Percentiles rank a stretch among this genome's conserved stretches.
Evolutionary conservation across 495 filamentous ascomycete genomes (phyloP).

Genomic region (Oidiodendron maius): DNA sequence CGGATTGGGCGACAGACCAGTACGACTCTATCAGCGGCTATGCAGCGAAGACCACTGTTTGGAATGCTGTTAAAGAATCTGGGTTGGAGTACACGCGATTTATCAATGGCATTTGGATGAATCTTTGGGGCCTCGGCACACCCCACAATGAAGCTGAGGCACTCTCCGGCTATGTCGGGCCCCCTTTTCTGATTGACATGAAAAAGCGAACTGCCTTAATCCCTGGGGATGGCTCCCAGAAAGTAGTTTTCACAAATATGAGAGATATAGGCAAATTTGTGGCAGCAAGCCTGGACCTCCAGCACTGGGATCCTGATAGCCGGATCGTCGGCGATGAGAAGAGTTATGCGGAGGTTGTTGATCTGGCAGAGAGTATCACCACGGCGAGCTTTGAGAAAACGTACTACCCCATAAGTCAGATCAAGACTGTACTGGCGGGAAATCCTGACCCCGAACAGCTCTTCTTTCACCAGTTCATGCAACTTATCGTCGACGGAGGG

Average conservation of each 20-base stretch:
- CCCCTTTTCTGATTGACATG: not conserved
- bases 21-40: not conserved
- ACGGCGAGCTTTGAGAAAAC: not conserved
- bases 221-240: slow-evolving; percentile 2
- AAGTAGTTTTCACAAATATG: slow-evolving; percentile 3
- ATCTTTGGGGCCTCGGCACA: not conserved
- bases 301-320: slow-evolving; percentile 1
- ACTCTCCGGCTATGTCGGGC: not conserved
- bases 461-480: not conserved
- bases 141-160: not conserved
- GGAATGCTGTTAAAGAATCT: slow-evolving; percentile 3
- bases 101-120: slow-evolving; percentile 3
- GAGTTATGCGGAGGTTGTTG: not conserved
- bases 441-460: slow-evolving; percentile 1
- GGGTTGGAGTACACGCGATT: slow-evolving; percentile 5
- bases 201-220: not conserved
- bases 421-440: not conserved
- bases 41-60: not conserved
- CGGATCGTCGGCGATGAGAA: not conserved
- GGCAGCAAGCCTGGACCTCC: not conserved
- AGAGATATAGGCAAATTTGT: slow-evolving; percentile 1
- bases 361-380: not conserved
- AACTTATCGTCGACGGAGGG: not conserved
- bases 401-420: not conserved
- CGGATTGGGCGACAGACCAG: slow-evolving; percentile 1